Conservation (phyloP, 345 rosid genomes). For the Triadica sebifera region DNA sequence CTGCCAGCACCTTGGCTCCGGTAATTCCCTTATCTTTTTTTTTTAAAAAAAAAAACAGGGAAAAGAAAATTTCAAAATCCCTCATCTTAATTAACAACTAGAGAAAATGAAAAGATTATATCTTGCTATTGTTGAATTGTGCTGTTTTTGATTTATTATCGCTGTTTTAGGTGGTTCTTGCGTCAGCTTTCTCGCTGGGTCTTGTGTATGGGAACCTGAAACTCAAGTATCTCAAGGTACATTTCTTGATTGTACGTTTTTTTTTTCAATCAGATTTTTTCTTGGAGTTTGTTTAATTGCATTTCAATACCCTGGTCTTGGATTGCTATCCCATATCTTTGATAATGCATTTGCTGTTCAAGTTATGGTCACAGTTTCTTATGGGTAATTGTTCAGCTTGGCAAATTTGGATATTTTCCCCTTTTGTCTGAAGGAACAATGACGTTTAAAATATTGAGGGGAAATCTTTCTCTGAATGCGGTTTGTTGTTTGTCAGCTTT, state of each 20-base stretch:
- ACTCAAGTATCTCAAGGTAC: slow-evolving; percentile 83
- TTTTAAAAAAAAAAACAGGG: not conserved
- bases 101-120: not conserved
- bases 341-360: not conserved
- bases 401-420: not conserved
- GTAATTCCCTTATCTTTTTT: slow-evolving; percentile 31
- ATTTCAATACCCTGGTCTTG: not conserved
- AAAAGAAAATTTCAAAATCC: not conserved
- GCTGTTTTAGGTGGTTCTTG: slow-evolving; percentile 71
- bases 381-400: not conserved
- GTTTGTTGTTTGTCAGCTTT: not conserved
- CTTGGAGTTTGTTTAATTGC: not conserved
- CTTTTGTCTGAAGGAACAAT: not conserved
- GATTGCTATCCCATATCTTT: not conserved
- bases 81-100: not conserved
- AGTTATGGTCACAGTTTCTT: not conserved
- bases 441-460: not conserved
- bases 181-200: slow-evolving; percentile 71
- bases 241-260: not conserved
- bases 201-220: slow-evolving; percentile 73
- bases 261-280: too few relatives aligned
- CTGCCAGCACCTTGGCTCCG: slow-evolving; percentile 72
- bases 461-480: not conserved
- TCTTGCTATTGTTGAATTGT: not conserved
- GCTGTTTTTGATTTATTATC: not conserved